These are phyloP conservation scores for Vigna radiata DNA, from an alignment of 306 rosid genomes.

Conservation along the genomic window DNA sequence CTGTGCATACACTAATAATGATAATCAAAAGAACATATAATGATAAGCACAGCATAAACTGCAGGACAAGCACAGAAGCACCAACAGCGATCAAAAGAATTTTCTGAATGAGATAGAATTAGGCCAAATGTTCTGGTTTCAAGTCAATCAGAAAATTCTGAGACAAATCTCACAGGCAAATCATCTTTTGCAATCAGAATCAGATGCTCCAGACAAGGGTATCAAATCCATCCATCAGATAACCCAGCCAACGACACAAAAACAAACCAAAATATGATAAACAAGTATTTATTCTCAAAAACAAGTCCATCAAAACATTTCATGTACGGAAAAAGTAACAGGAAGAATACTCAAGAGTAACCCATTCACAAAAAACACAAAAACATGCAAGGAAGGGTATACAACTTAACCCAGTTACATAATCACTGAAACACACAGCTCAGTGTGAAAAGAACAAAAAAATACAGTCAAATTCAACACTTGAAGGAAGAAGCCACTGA, in stretches of 20 bases:
- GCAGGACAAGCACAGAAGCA: neutral
- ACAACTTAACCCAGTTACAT: conserved; percentile 4
- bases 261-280: neutral
- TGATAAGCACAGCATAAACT: conserved; percentile 7
- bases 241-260: conserved; percentile 17
- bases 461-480: conserved; percentile 7
- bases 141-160: conserved; percentile 30
- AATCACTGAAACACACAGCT: neutral
- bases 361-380: neutral
- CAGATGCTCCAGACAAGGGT: conserved; percentile 36
- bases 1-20: neutral
- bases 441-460: neutral
- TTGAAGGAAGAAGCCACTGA: neutral
- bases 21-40: neutral
- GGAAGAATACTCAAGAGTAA: neutral
- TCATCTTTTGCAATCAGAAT: conserved; percentile 36
- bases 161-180: conserved; percentile 35
- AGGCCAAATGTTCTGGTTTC: neutral
- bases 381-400: neutral
- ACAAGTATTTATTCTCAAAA: conserved; percentile 15
- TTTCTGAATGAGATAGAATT: conserved; percentile 4
- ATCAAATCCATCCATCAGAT: conserved; percentile 40
- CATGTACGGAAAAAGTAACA: conserved; percentile 16
- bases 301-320: conserved; percentile 37
- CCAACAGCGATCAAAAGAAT: neutral